These are phyloP conservation scores for Hypoxylon sp. DNA, from an alignment of 2,329 filamentous ascomycete genomes.

Conservation along the genomic window DNA sequence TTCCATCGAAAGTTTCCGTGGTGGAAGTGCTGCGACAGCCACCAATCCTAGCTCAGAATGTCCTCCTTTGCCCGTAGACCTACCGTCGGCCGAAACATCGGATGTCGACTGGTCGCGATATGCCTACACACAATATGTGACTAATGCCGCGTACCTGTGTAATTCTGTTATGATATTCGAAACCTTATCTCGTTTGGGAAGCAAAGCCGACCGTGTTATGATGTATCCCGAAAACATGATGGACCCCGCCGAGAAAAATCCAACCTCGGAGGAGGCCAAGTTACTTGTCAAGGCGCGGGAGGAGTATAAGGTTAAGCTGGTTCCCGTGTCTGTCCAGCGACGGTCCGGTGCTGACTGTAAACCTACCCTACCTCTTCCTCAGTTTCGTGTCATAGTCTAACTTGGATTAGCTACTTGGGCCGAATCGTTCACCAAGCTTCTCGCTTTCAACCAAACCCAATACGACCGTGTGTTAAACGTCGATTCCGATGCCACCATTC, in stretches of 20 bases:
- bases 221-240: conserved; percentile 56
- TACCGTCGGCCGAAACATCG: conserved; percentile 36
- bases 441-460: conserved; percentile 72
- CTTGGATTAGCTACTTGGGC: conserved; percentile 61
- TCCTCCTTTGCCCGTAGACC: conserved; percentile 36
- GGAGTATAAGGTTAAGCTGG: conserved; percentile 55
- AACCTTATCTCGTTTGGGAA: conserved; percentile 51
- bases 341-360: conserved; percentile 49
- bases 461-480: conserved; percentile 62
- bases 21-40: conserved; percentile 20
- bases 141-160: conserved; percentile 57
- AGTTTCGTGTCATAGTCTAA: conserved; percentile 6
- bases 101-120: conserved; percentile 54
- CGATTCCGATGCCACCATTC: conserved; percentile 70
- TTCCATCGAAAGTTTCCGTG: conserved; percentile 41
- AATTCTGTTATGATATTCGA: conserved; percentile 62
- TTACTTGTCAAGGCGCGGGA: conserved; percentile 55
- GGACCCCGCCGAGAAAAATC: conserved; percentile 44
- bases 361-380: conserved; percentile 10
- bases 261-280: conserved; percentile 43
- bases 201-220: conserved; percentile 55
- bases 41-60: conserved; percentile 35
- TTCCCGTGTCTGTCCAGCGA: conserved; percentile 53
- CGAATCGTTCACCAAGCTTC: conserved; percentile 71
- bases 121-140: conserved; percentile 61